Evolutionary conservation across 2,329 filamentous ascomycete species (phyloP).

Genomic region (Cladophialophora yegresii): DNA sequence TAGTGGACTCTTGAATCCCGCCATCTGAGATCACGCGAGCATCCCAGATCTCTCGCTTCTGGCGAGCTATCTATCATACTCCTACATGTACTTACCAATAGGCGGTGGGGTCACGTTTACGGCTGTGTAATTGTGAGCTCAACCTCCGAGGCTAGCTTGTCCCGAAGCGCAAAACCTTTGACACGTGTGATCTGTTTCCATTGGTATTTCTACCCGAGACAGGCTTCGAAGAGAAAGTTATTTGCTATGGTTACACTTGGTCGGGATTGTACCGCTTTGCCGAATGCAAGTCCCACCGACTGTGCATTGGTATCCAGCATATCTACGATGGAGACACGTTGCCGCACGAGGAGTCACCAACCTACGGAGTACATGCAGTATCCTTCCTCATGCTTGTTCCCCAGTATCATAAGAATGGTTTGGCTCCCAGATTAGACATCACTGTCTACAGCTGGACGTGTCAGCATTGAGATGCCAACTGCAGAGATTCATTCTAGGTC

Average conservation of each 20-base stretch:
- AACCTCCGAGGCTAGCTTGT: neutral
- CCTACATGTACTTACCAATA: neutral
- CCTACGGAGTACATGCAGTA: neutral
- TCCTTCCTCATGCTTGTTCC: neutral
- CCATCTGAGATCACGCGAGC: neutral
- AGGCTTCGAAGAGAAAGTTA: neutral
- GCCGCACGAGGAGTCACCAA: neutral
- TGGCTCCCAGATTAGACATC: neutral
- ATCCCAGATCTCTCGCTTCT: neutral
- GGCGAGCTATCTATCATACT: neutral
- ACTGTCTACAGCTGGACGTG: neutral
- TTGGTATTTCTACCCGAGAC: neutral
- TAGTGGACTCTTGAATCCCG: neutral
- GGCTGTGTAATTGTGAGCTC: neutral
- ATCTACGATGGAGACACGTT: neutral
- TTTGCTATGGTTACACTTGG: neutral
- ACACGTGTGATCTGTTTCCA: neutral
- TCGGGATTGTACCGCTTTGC: neutral
- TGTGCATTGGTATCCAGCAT: neutral
- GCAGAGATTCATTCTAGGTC: neutral
- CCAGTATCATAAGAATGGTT: neutral
- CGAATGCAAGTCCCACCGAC: neutral
- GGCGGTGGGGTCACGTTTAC: neutral
- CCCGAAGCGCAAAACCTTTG: neutral
- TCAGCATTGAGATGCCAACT: neutral